phyloP scores from a whole-genome alignment of 2,329 filamentous ascomycete species.

The Fusarium camptoceras region DNA sequence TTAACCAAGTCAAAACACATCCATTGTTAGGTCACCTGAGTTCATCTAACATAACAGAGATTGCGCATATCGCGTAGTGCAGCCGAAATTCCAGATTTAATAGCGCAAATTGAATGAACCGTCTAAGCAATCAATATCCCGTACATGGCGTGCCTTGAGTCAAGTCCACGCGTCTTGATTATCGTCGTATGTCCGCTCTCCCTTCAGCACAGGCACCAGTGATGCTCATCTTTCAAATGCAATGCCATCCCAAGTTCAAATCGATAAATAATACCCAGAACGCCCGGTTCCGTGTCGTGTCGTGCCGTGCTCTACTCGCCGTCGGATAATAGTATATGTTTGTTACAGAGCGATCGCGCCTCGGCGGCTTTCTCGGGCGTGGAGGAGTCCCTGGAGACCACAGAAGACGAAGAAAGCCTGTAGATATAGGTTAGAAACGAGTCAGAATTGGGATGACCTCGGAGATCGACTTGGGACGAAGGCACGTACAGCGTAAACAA shows the following conservation, averaged over 20 bases:
- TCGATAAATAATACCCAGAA: slow-evolving; percentile 43
- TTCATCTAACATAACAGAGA: background rate
- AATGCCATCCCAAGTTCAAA: slow-evolving; percentile 45
- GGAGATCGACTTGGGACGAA: background rate
- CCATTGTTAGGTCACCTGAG: background rate
- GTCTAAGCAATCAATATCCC: slow-evolving; percentile 43
- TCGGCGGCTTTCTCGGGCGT: slow-evolving; percentile 83
- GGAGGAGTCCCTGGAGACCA: slow-evolving; percentile 86
- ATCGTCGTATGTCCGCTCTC: slow-evolving; percentile 20
- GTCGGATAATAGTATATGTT: slow-evolving; percentile 21
- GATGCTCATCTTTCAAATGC: slow-evolving; percentile 40
- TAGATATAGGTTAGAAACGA: slow-evolving; percentile 10
- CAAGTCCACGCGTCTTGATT: slow-evolving; percentile 31
- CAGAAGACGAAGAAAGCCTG: slow-evolving; percentile 93
- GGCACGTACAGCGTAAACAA: slow-evolving; percentile 84
- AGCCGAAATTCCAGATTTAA: background rate
- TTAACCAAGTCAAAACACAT: background rate
- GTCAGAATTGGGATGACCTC: background rate
- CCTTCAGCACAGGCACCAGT: slow-evolving; percentile 7
- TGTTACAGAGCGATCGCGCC: slow-evolving; percentile 81
- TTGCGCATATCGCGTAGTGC: background rate
- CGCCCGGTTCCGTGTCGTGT: slow-evolving; percentile 44
- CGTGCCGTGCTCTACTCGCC: slow-evolving; percentile 39
- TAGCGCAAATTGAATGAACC: slow-evolving; percentile 25
- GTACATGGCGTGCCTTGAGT: slow-evolving; percentile 30